These are phyloP conservation scores for Nicotiana obtusifolia DNA, from an alignment of 257 asterid genomes.

Conservation along the genomic window DNA sequence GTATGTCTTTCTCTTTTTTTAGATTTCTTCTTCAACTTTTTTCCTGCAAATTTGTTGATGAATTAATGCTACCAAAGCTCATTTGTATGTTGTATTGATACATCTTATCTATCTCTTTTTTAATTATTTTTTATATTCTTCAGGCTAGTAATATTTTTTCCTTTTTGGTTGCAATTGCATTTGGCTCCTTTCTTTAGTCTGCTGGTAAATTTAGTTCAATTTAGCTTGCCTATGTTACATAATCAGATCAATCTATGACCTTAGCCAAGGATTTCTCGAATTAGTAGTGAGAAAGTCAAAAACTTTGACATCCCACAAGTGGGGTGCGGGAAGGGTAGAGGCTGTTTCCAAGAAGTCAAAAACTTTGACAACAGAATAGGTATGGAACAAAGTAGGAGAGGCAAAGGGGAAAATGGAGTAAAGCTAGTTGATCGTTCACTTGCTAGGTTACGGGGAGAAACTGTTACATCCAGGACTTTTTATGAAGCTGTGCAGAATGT, in stretches of 20 bases:
- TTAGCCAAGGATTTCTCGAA: neutral
- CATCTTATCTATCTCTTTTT: neutral
- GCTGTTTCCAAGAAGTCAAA: neutral
- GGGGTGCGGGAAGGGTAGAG: too few relatives aligned
- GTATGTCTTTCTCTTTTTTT: slow-evolving; percentile 27
- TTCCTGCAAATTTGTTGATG: neutral
- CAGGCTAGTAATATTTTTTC: neutral
- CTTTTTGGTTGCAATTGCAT: neutral
- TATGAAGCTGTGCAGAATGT: neutral
- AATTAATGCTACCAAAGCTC: neutral
- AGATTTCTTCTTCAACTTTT: neutral
- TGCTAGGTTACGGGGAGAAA: neutral
- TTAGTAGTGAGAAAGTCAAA: neutral
- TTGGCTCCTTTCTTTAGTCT: neutral
- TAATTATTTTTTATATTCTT: too few relatives aligned
- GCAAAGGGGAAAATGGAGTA: neutral
- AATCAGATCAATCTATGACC: neutral
- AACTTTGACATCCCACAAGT: neutral
- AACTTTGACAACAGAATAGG: neutral
- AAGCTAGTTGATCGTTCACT: neutral
- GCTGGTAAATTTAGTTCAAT: neutral
- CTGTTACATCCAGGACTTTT: neutral
- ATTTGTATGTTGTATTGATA: neutral
- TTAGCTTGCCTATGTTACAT: neutral
- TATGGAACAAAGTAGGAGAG: neutral